Conservation (phyloP, 805 yeast genomes). For the Cyberlindnera sargentensis region DNA sequence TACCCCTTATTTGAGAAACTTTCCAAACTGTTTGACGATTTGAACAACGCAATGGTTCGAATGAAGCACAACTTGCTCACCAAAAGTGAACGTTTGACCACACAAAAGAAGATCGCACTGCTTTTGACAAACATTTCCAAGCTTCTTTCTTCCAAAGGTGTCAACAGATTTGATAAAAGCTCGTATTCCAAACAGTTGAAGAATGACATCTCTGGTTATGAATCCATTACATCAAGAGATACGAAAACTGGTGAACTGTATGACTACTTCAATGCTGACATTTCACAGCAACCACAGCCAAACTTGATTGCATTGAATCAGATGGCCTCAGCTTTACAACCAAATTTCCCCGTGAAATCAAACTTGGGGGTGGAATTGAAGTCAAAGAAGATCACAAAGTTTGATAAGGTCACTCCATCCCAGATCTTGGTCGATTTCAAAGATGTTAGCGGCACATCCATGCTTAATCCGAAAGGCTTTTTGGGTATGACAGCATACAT, state of each 20-base stretch:
- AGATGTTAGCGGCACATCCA: slow-evolving; percentile 56
- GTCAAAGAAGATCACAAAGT: slow-evolving; percentile 42
- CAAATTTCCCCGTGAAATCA: slow-evolving; percentile 53
- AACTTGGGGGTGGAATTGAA: slow-evolving; percentile 29
- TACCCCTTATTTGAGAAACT: slow-evolving; percentile 55
- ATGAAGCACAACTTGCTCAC: slow-evolving; percentile 47
- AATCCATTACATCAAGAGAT: slow-evolving; percentile 62
- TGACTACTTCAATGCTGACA: slow-evolving; percentile 25
- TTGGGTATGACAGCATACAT: slow-evolving; percentile 67
- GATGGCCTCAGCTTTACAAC: slow-evolving; percentile 61
- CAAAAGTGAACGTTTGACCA: slow-evolving; percentile 38
- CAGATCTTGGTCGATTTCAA: slow-evolving; percentile 75
- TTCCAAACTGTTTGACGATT: slow-evolving; percentile 41
- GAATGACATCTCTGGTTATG: slow-evolving; percentile 56
- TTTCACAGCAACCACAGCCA: slow-evolving; percentile 35
- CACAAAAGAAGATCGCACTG: slow-evolving; percentile 45
- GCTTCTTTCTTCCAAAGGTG: slow-evolving; percentile 41
- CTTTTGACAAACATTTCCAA: slow-evolving; percentile 56
- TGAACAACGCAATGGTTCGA: slow-evolving; percentile 53
- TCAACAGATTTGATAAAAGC: slow-evolving; percentile 23
- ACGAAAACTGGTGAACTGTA: slow-evolving; percentile 50
- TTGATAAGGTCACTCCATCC: slow-evolving; percentile 39
- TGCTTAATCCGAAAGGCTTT: slow-evolving; percentile 57
- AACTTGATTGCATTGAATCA: slow-evolving; percentile 61
- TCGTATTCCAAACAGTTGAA: slow-evolving; percentile 20